phyloP scores from a whole-genome alignment of 139 green algal genomes.

The Bryopsis sp. region DNA sequence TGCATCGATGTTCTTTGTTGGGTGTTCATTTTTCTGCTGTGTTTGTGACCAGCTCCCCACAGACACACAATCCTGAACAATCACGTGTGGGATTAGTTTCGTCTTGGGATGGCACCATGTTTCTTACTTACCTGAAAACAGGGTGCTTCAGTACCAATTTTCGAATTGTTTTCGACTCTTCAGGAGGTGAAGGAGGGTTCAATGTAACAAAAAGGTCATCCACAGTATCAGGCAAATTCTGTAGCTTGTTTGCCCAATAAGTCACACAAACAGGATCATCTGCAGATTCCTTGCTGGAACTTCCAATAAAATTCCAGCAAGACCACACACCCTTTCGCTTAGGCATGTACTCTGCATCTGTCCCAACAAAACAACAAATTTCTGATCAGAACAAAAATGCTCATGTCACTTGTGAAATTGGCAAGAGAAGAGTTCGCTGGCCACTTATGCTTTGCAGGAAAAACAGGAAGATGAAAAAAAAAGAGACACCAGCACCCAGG shows the following conservation, averaged over 20 bases:
- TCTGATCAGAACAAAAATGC: too few relatives aligned
- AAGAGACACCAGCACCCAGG: too few relatives aligned
- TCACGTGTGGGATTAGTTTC: too few relatives aligned
- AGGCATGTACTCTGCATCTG: slow-evolving; percentile 73
- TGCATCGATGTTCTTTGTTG: not conserved
- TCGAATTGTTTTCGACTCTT: slow-evolving; percentile 32
- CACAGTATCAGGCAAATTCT: slow-evolving; percentile 55
- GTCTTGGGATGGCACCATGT: too few relatives aligned
- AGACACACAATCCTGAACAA: too few relatives aligned
- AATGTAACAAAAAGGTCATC: slow-evolving; percentile 85
- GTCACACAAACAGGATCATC: slow-evolving; percentile 63
- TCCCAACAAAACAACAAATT: not conserved
- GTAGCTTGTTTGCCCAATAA: slow-evolving; percentile 88
- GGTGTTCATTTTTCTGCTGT: too few relatives aligned
- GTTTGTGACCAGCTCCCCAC: too few relatives aligned
- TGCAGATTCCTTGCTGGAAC: not conserved
- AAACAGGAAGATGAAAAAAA: too few relatives aligned
- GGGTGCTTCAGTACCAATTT: slow-evolving; percentile 64
- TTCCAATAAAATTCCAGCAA: slow-evolving; percentile 82
- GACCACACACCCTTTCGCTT: slow-evolving; percentile 55
- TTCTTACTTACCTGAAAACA: slow-evolving; percentile 60
- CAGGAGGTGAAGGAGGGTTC: slow-evolving; percentile 67
- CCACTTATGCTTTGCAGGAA: too few relatives aligned
- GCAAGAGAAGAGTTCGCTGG: too few relatives aligned
- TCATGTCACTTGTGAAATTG: too few relatives aligned